Conservation (phyloP, 495 filamentous ascomycete genomes). For the Podospora fimiseda region DNA sequence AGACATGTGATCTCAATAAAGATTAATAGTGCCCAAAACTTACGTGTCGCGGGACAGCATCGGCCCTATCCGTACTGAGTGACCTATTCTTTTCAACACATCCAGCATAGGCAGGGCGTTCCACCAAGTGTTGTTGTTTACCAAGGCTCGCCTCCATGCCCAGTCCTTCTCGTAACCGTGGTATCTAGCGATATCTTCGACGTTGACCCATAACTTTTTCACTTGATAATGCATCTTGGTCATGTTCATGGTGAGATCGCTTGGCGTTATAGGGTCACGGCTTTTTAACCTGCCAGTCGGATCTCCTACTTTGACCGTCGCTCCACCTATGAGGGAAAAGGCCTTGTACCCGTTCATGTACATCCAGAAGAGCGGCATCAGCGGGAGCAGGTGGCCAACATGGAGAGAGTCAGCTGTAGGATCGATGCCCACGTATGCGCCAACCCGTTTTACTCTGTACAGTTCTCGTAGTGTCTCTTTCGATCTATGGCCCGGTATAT, state of each 20-base stretch:
- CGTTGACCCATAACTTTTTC: slow-evolving; percentile 67
- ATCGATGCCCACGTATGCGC: slow-evolving; percentile 85
- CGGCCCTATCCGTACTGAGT: slow-evolving; percentile 64
- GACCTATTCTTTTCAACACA: slow-evolving; percentile 64
- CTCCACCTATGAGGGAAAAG: slow-evolving; percentile 72
- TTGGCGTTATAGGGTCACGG: slow-evolving; percentile 50
- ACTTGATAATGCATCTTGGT: slow-evolving; percentile 74
- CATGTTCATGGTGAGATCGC: slow-evolving; percentile 60
- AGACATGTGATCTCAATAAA: not conserved
- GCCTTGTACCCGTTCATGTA: slow-evolving; percentile 75
- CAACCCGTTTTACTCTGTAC: slow-evolving; percentile 62
- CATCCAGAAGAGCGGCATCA: slow-evolving; percentile 94
- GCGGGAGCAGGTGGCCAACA: slow-evolving; percentile 83
- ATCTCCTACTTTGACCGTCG: slow-evolving; percentile 83
- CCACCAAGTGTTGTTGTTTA: slow-evolving; percentile 80
- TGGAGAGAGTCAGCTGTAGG: slow-evolving; percentile 89
- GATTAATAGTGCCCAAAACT: slow-evolving; percentile 30
- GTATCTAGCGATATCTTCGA: slow-evolving; percentile 53
- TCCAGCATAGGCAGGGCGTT: slow-evolving; percentile 62
- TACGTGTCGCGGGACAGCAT: slow-evolving; percentile 90
- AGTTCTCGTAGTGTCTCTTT: slow-evolving; percentile 60
- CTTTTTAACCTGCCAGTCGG: slow-evolving; percentile 69
- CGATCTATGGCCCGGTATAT: slow-evolving; percentile 26
- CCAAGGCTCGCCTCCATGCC: slow-evolving; percentile 57
- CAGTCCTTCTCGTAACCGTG: slow-evolving; percentile 56